Base-by-base conservation (phyloP, 1,139 yeast species). In the Yamadazyma trypodendri region DNA sequence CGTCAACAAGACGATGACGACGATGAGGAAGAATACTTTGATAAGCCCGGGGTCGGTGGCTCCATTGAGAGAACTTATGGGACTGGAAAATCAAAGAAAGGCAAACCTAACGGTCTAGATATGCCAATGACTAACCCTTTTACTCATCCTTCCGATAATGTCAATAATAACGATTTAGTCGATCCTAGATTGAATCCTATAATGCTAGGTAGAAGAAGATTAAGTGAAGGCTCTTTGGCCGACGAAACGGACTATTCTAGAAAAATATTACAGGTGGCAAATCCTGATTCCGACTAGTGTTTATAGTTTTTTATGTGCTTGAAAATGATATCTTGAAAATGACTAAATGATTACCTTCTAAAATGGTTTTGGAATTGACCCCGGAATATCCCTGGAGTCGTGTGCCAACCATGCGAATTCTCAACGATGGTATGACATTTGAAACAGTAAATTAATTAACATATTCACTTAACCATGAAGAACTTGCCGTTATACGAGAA, bases 241-340 rank as follows among this genome's bases (percentile, higher is more conserved):
- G 94, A 84, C 56, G 89, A 84, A 46, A 76, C 85, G 10, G 92
- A 84, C 56, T 84, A 84, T 60, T 74, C 84, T 34, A 70, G 89
- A 49, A 83, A 84, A 60, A 78, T 83, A 23, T 65, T 84, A 39
- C 79, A 82, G 44, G 90, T 84, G 18, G 84, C 89, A 31, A 84
- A 84, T 53, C 89, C 90, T 8, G 88, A 81, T 54, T 27, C 29
- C 11, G 15, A 12, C 14, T 27, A 36, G 25, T 28, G 17, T 22
- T 18, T 32, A 28, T 14, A 13, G 6, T 27, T 12, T 8, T 25
- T 27, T 27, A 27, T 27, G 29, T 27, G 15, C 29, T 15, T n/a
- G n/a, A n/a, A n/a, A n/a, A n/a, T n/a, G n/a, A n/a, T n/a, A n/a
- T n/a, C n/a, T n/a, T n/a, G n/a, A n/a, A n/a, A n/a, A n/a, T n/a